A percentile compares a stretch with the other conserved stretches of the same genome.
These are phyloP conservation scores for Trypanosoma scelopori DNA, from an alignment of 208 protist species.

Conservation along the genomic window DNA sequence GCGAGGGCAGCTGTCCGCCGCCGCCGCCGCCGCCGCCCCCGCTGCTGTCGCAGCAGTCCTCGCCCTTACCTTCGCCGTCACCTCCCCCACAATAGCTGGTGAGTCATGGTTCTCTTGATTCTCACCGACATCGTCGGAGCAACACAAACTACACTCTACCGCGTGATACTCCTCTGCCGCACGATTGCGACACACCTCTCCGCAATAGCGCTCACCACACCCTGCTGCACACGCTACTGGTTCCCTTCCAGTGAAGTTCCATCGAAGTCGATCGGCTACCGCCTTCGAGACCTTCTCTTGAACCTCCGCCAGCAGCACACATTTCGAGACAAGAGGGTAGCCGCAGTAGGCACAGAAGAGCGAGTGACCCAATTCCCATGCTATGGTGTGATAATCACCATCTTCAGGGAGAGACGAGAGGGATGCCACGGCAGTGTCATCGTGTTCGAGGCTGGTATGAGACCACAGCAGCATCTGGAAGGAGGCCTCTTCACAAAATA, in stretches of 20 bases:
- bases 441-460: background rate
- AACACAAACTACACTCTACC: slow-evolving; percentile 29
- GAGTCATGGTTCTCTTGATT: background rate
- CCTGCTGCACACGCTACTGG: slow-evolving; percentile 20
- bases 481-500: slow-evolving; percentile 17
- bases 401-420: slow-evolving; percentile 1
- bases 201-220: slow-evolving; percentile 46
- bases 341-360: slow-evolving; percentile 24
- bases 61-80: background rate
- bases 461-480: slow-evolving; percentile 6
- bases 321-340: slow-evolving; percentile 12
- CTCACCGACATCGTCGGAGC: background rate
- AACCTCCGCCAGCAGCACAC: slow-evolving; percentile 8
- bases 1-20: background rate
- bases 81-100: background rate
- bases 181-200: slow-evolving; percentile 33
- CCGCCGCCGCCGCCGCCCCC: background rate
- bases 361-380: background rate
- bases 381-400: background rate
- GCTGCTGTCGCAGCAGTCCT: too few species aligned
- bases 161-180: slow-evolving; percentile 45
- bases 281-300: background rate
- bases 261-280: slow-evolving; percentile 10
- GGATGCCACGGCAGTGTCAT: background rate
- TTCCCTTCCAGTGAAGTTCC: slow-evolving; percentile 10